Percentiles rank a stretch among this genome's conserved stretches.
Conservation (phyloP, 768 basidiomycete genomes). For the Mycena kentingensis region DNA sequence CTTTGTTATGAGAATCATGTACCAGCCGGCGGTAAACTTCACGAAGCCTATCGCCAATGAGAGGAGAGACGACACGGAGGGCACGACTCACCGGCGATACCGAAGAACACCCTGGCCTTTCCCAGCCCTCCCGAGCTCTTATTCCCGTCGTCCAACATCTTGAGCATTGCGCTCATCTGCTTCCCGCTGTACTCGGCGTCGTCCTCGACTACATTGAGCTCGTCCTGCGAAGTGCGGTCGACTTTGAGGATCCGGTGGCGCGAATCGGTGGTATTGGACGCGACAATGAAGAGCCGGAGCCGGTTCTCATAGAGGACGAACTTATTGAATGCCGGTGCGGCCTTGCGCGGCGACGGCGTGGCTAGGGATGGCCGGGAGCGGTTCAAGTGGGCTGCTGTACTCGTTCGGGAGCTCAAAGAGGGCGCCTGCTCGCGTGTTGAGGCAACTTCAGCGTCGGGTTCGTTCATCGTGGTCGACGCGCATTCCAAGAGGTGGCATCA, state of each 20-base stretch:
- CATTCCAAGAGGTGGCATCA: not conserved
- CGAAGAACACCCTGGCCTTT: constrained; percentile 77
- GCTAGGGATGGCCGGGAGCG: constrained; percentile 17
- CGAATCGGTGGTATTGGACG: constrained; percentile 85
- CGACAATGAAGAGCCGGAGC: constrained; percentile 88
- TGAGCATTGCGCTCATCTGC: constrained; percentile 88
- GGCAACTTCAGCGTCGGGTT: not conserved
- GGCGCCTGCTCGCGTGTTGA: constrained; percentile 13
- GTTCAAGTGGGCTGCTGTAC: constrained; percentile 6
- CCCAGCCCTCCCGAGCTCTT: constrained; percentile 84
- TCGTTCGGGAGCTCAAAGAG: constrained; percentile 19
- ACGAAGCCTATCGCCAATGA: constrained; percentile 68
- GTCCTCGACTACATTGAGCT: constrained; percentile 82
- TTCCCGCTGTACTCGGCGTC: constrained; percentile 84
- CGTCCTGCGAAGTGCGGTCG: constrained; percentile 79
- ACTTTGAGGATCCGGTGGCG: constrained; percentile 92
- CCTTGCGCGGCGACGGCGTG: constrained; percentile 11
- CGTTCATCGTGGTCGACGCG: too few species aligned
- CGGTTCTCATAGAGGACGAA: constrained; percentile 94
- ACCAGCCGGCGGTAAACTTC: constrained; percentile 93
- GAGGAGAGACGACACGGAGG: not conserved
- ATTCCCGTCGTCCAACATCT: constrained; percentile 96
- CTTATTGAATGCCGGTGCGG: constrained; percentile 62
- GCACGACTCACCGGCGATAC: constrained; percentile 66
- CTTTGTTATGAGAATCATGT: constrained; percentile 88